Conservation (phyloP, 805 yeast genomes). For the Yamadazyma sp. region DNA sequence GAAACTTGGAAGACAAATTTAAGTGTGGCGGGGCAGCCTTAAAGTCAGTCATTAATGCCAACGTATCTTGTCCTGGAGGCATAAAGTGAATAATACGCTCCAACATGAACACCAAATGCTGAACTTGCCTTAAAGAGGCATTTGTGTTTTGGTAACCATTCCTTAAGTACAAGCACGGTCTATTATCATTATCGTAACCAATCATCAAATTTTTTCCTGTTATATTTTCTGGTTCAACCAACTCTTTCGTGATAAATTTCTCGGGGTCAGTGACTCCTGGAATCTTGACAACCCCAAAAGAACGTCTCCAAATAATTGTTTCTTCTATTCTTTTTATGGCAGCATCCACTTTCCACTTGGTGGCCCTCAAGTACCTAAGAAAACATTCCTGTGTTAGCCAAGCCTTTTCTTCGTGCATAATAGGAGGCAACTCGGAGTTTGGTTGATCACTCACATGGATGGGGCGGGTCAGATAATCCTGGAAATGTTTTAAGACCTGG, state of each 20-base stretch:
- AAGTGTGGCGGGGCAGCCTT: slow-evolving; percentile 43
- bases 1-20: slow-evolving; percentile 43
- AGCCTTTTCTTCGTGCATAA: slow-evolving; percentile 35
- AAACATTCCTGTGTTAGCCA: slow-evolving; percentile 56
- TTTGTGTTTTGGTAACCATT: slow-evolving; percentile 58
- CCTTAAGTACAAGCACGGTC: slow-evolving; percentile 53
- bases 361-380: slow-evolving; percentile 50
- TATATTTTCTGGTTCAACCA: slow-evolving; percentile 47
- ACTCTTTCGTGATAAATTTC: slow-evolving; percentile 35
- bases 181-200: slow-evolving; percentile 53
- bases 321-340: slow-evolving; percentile 47
- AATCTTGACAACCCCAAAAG: slow-evolving; percentile 44
- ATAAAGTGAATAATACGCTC: slow-evolving; percentile 51
- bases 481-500: slow-evolving; percentile 29
- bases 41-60: slow-evolving; percentile 56
- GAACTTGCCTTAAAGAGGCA: slow-evolving; percentile 52
- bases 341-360: slow-evolving; percentile 47
- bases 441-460: slow-evolving; percentile 30
- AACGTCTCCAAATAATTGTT: slow-evolving; percentile 56
- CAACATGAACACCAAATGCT: slow-evolving; percentile 57
- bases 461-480: slow-evolving; percentile 20
- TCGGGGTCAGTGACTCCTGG: slow-evolving; percentile 30
- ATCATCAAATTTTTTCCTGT: slow-evolving; percentile 56
- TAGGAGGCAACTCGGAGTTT: slow-evolving; percentile 24
- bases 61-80: slow-evolving; percentile 60